phyloP scores from a whole-genome alignment of 2,329 filamentous ascomycete species.

The Aureobasidium sp. region DNA sequence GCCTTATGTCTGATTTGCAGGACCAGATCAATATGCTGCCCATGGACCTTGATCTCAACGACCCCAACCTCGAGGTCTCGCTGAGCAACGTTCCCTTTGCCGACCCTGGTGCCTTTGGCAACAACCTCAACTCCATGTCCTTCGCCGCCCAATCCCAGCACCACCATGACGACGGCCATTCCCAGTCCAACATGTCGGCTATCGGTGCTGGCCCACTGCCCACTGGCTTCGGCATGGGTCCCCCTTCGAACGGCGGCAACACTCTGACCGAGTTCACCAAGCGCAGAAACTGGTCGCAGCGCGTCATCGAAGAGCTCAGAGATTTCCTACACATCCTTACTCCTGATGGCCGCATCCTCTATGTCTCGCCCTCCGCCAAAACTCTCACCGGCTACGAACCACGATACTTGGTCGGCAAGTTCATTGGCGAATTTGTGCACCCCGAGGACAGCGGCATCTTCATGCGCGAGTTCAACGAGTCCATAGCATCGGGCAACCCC shows the following conservation, averaged over 20 bases:
- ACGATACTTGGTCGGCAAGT: constrained; percentile 62
- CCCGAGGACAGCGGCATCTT: constrained; percentile 77
- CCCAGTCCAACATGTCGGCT: constrained; percentile 30
- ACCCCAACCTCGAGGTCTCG: constrained; percentile 25
- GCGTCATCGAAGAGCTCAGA: constrained; percentile 79
- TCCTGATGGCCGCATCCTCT: constrained; percentile 72
- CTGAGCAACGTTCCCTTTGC: constrained; percentile 17
- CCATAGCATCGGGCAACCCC: constrained; percentile 69
- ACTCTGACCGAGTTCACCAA: constrained; percentile 59
- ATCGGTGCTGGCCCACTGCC: constrained; percentile 48
- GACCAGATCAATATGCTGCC: constrained; percentile 32
- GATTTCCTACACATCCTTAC: constrained; percentile 85
- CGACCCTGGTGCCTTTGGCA: constrained; percentile 20
- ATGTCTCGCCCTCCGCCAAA: constrained; percentile 72
- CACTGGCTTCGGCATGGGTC: constrained; percentile 42
- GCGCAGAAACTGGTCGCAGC: constrained; percentile 72
- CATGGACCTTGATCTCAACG: constrained; percentile 32
- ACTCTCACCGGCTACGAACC: constrained; percentile 65
- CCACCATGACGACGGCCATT: not conserved
- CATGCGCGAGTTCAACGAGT: constrained; percentile 80
- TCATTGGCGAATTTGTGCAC: constrained; percentile 77
- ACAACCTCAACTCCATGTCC: constrained; percentile 17
- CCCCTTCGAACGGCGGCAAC: constrained; percentile 37
- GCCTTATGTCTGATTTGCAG: constrained; percentile 34
- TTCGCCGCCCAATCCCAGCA: constrained; percentile 14